Evolutionary conservation across 2,329 filamentous ascomycete species (phyloP), one percentile per base, ranked within the genome.

Genomic region (Trichophyton simii): DNA sequence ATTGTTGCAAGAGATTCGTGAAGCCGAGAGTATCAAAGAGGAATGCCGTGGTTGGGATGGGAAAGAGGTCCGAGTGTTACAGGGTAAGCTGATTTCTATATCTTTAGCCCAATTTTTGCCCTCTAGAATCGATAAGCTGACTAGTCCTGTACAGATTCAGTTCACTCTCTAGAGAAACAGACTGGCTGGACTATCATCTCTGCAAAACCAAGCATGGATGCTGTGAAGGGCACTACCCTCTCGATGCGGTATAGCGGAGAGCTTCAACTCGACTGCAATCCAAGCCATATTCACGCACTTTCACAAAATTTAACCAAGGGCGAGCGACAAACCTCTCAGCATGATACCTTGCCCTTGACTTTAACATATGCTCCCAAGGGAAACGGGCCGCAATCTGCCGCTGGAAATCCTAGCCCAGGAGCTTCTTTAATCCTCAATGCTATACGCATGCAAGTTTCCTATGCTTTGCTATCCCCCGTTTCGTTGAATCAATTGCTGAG

Each of bases 41-140:
- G 88, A 95, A 68, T 95, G 88, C 71, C 85, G 91, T 60, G 91
- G 92, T 44, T 96, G 91, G 87, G 92, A 87, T 61, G 83, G 86
- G 59, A 85, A 82, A 31, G 94, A 97, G 74, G 89, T 97, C 65
- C 82, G 82, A 65, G 77, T 79, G 44, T 78, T 95, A n/a, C 91
- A 91, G 81, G 82, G 88, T 89, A 80, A 71, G 78, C 7, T 59
- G 44, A 31, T 18, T 44, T 18, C 6, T 20, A 25, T 60, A 9
- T 34, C n/a, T 2, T n/a, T 25, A 18, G 6, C 8, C 20, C 31
- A 9, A 58, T 9, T 57, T 15, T 38, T 50, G 28, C 31, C 50
- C 9, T 11, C 2, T 20, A 36, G 57, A 42, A 44, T 44, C 3
- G 11, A 20, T 42, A 28, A 28, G 46, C 61, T 63, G 52, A 63